Percentiles rank a stretch among this genome's conserved stretches.
phyloP scores from a whole-genome alignment of 495 filamentous ascomycete genomes.

The Arthonia radiata region DNA sequence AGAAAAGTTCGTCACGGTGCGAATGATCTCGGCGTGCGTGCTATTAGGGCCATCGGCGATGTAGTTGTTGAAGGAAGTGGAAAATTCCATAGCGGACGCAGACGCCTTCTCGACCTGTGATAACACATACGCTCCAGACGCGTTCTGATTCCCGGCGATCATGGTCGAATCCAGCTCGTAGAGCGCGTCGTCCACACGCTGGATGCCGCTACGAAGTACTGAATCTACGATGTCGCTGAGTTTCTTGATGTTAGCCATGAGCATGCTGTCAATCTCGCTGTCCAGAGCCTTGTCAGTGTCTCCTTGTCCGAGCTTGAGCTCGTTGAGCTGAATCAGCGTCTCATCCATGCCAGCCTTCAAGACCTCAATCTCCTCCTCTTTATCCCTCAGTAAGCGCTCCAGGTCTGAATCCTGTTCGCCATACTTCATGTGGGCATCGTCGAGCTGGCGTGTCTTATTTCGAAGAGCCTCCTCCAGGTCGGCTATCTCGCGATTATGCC shows the following conservation, averaged over 20 bases:
- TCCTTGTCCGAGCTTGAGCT: conserved; percentile 43
- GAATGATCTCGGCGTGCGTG: conserved; percentile 74
- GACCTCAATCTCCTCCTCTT: conserved; percentile 91
- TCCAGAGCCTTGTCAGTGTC: conserved; percentile 65
- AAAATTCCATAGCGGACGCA: conserved; percentile 85
- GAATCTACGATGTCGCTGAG: conserved; percentile 97
- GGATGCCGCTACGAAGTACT: conserved; percentile 76
- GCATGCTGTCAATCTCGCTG: conserved; percentile 67
- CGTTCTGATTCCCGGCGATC: conserved; percentile 96
- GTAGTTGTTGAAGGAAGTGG: conserved; percentile 91
- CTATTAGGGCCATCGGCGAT: conserved; percentile 92
- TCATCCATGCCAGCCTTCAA: conserved; percentile 95
- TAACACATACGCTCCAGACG: conserved; percentile 81
- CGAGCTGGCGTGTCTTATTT: conserved; percentile 65
- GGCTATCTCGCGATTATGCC: conserved; percentile 91
- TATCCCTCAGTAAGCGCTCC: conserved; percentile 59
- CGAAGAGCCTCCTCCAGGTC: conserved; percentile 83
- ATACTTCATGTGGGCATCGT: conserved; percentile 54
- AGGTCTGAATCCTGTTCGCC: conserved; percentile 66
- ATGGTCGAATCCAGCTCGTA: conserved; percentile 94
- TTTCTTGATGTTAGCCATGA: conserved; percentile 65
- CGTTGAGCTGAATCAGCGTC: conserved; percentile 70
- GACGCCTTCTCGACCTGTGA: conserved; percentile 95
- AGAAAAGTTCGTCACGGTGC: conserved; percentile 70
- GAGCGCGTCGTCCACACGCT: conserved; percentile 84